Base-by-base conservation (phyloP, 148 eudicot genomes). In the Rhododendron simsii region DNA sequence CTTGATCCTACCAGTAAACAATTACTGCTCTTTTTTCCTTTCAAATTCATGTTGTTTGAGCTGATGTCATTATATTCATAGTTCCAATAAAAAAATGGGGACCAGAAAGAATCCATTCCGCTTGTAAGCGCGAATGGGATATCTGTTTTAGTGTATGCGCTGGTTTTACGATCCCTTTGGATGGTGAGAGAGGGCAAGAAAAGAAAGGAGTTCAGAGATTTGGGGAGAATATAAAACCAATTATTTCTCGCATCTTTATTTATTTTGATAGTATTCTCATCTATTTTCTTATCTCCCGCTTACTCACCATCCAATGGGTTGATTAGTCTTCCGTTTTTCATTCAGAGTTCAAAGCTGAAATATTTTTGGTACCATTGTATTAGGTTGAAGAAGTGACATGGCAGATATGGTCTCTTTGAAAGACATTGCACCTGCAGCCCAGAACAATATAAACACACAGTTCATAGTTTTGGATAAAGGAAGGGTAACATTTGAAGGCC, bases 381-480 rank as follows among this genome's bases (percentile, higher is more conserved):
- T 47, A 53, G 85, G 81, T 83, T 78, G 75, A 75, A 82, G 48
- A 48, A 81, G 53, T 41, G 61, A 48, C 74, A 81, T 85, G 85
- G 69, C 69, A 63, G 90, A 65, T 59, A 84, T 88, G 87, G 65
- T 90, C 61, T 86, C 81, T 26, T 84, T 94, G 57, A 94, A 93
- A 84, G 94, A 90, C 89, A 93, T 93, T 13, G 89, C 79, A 23
- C 98, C 98, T 55, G 98, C 96, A 30, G 94, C 95, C 26, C 89
- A 89, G 87, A 96, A 95, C 87, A 94, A 95, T 84, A 93, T 95
- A 78, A 89, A 96, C 77, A 67, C 93, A 1, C 89, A 79, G 74
- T 96, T 95, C 87, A 95, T 96, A 89, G 76, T 96, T 28, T 83
- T 95, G 84, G 99, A 93, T 65, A 96, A 96, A 90, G 98, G 93